These are phyloP conservation scores for Plasmodium knowlesi DNA, from an alignment of 169 alveolate genomes.

Conservation along the genomic window DNA sequence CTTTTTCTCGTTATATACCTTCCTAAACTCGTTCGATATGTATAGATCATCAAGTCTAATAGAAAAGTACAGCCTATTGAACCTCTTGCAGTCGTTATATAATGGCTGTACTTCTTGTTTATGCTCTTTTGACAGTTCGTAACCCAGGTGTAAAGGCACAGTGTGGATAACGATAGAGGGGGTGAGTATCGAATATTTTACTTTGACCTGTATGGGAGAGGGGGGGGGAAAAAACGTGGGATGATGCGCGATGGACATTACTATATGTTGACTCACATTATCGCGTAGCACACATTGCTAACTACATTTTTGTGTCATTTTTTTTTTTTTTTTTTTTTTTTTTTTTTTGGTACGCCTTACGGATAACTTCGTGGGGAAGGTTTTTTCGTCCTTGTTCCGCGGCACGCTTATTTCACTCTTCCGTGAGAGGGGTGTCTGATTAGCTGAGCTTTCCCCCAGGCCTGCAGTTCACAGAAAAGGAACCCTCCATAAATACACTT, in stretches of 20 bases:
- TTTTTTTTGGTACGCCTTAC: constrained; percentile 9
- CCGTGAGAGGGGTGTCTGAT: constrained; percentile 19
- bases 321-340: background rate
- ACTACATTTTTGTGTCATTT: background rate
- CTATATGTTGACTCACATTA: background rate
- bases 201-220: background rate
- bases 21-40: constrained; percentile 65
- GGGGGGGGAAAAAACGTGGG: background rate
- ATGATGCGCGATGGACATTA: background rate
- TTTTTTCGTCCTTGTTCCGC: constrained; percentile 14
- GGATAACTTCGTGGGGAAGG: constrained; percentile 38
- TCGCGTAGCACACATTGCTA: background rate
- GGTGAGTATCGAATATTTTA: constrained; percentile 29
- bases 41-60: constrained; percentile 66
- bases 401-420: constrained; percentile 66
- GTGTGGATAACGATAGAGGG: background rate
- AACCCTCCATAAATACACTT: background rate
- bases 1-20: constrained; percentile 25
- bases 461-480: constrained; percentile 1
- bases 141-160: constrained; percentile 75
- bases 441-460: constrained; percentile 17
- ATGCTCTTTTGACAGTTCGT: constrained; percentile 8
- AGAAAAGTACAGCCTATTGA: constrained; percentile 74
- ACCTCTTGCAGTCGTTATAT: constrained; percentile 79
- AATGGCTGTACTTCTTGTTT: constrained; percentile 71